Base-by-base conservation (phyloP, 2,329 filamentous ascomycete genomes). In the Phaeosphaeria sp. region DNA sequence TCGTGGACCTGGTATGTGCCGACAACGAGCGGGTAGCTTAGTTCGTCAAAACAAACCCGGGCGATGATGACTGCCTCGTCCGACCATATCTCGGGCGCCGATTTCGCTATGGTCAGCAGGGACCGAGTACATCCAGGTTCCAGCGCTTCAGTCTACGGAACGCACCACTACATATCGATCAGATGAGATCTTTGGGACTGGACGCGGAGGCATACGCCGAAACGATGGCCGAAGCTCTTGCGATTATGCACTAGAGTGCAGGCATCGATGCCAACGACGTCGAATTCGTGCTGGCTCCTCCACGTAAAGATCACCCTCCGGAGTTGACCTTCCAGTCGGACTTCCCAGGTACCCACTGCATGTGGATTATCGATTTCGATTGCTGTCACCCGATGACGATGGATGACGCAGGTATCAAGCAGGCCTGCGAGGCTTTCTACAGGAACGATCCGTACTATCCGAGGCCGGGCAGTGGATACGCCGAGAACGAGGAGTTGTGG, bases 291-390 rank as follows among this genome's bases (percentile, higher is more conserved):
- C 77, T 87, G 2, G 80, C 67, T 7, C 61, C 57, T 33, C 63
- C 55, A 2, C 59, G 59, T 30, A 24, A 21, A 48, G 51, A 40
- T 2, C 22, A 56, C n/a, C 6, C 36, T 17, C 21, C 49, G 27
- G 30, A 17, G 36, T 9, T 53, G 25, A 64, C 59, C 1, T 62
- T 62, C 39, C n/a, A 51, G 8, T 64, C 59, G 36, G 42, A 59
- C 5, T 60, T 55, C 25, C 25, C 59, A 3, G 57, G 56, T 1
- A 15, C 6, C n/a, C 61, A 66, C 33, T 50, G 55, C n/a, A 51
- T 75, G 22, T 76, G 73, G 73, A 55, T 77, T 2, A 81, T 89
- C 82, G 80, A 89, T 85, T 78, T 88, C 81, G 71, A 87, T 80
- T 49, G 86, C 85, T 70, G 86, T 82, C 61, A 86, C 69, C 62